phyloP scores from a whole-genome alignment of 805 yeast species.

The Blastobotrys robertii region DNA sequence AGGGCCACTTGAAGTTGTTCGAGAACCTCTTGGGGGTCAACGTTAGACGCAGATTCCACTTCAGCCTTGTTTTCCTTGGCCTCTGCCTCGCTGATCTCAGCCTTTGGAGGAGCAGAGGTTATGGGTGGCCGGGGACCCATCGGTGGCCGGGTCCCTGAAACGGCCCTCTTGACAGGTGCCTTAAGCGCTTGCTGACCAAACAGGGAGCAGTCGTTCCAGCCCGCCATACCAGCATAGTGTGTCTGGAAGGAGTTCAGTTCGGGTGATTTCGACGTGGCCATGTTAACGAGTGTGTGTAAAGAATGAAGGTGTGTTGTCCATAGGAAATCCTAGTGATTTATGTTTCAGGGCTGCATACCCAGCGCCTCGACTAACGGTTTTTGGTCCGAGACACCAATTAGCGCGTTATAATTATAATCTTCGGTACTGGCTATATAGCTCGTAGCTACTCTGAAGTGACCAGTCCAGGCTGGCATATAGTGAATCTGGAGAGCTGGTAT shows the following conservation, averaged over 20 bases:
- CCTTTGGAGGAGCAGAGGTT: constrained; percentile 2
- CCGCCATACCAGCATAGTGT: constrained; percentile 22
- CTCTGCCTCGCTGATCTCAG: neutral
- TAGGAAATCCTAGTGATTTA: too few relatives aligned
- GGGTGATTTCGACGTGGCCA: too few relatives aligned
- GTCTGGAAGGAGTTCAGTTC: constrained; percentile 12
- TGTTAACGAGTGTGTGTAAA: too few relatives aligned
- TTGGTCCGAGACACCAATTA: too few relatives aligned
- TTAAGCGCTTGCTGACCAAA: constrained; percentile 6
- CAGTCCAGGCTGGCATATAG: too few relatives aligned
- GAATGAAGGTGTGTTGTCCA: too few relatives aligned
- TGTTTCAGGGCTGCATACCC: too few relatives aligned
- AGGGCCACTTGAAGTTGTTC: constrained; percentile 5
- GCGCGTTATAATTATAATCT: too few relatives aligned
- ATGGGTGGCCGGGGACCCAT: constrained; percentile 1
- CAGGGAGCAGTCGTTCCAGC: constrained; percentile 58
- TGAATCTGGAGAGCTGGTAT: too few relatives aligned
- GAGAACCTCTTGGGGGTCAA: constrained; percentile 2
- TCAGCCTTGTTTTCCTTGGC: neutral
- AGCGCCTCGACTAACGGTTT: too few relatives aligned
- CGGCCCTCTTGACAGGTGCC: neutral
- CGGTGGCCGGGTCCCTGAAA: constrained; percentile 8
- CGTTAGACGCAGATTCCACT: neutral
- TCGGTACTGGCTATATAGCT: too few relatives aligned
- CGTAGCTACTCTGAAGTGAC: too few relatives aligned